Base-by-base conservation (phyloP, 805 yeast species). In the Candida dendrica region DNA sequence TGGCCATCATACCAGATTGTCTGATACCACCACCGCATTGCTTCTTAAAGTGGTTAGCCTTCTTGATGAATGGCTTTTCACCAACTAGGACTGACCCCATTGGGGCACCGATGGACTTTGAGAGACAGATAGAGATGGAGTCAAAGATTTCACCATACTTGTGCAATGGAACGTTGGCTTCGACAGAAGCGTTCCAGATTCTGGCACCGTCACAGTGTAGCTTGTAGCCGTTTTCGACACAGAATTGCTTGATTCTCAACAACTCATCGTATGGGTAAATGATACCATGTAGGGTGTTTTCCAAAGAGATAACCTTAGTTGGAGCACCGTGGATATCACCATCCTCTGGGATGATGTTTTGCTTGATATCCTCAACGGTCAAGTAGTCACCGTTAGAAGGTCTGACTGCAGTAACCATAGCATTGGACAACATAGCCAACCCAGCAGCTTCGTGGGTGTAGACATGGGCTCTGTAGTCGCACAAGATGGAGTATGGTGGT, bases 21-120 rank as follows among this genome's bases (percentile, higher is more conserved):
- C 97, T 74, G 38, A 90, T 77, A 46, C 96, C 96, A 51, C 97
- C 97, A 58, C 98, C 98, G 49, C 77, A 77, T 65, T 91, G 97
- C 56, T 90, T 90, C 53, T 84, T 84, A 68, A 88, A 84, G 65
- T 89, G 95, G 57, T 80, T 82, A 24, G 95, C 89, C 55, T 78
- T 80, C 49, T 65, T 63, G 45, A 89, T 79, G 51, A 80, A 73
- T 37, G 65, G 61, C 34, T 58, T 54, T 22, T 68, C 58, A 18
- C 96, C 95, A 31, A 89, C 96, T 31, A 90, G 69, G 3, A 90
- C 78, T 13, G 95, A 84, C 6, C 98, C 97, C 50, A 90, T 77
- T 42, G 98, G 97, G 0, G 97, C 96, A 43, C 96, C 96, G 50
- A 90, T 66, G 5, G 95, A 81, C 61, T 91, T 91, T 37, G 96